These are phyloP conservation scores for Claviceps maximensis DNA, from an alignment of 2,329 filamentous ascomycete genomes.

Conservation along the genomic window DNA sequence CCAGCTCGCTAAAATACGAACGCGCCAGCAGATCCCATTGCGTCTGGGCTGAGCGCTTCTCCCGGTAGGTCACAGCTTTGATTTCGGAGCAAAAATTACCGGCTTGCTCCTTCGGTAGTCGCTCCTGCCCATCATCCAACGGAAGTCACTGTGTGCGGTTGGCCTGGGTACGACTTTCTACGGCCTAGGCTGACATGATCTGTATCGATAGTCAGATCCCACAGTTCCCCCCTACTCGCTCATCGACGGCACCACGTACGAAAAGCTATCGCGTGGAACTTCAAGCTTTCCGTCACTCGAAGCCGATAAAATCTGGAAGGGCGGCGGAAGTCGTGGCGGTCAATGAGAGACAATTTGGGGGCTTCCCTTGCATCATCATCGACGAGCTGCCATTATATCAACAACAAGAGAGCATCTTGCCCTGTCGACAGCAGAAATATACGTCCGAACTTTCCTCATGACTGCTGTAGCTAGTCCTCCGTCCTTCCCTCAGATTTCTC, in stretches of 20 bases:
- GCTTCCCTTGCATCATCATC: not conserved
- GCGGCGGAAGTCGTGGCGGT: conserved; percentile 11
- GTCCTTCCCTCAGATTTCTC: conserved; percentile 49
- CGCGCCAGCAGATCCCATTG: conserved; percentile 6
- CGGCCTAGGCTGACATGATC: conserved; percentile 2
- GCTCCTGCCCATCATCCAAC: not conserved
- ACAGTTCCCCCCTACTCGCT: not conserved
- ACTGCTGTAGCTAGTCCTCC: conserved; percentile 55
- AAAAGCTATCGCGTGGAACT: not conserved
- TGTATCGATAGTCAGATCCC: not conserved
- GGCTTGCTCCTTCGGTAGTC: not conserved
- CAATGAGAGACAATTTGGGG: conserved; percentile 8
- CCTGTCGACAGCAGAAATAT: conserved; percentile 11
- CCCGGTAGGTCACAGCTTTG: conserved; percentile 3
- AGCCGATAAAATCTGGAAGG: conserved; percentile 3
- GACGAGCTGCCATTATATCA: conserved; percentile 1
- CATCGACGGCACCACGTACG: not conserved
- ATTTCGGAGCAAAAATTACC: not conserved
- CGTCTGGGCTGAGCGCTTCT: not conserved
- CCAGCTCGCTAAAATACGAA: conserved; percentile 2
- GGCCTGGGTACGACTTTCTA: not conserved
- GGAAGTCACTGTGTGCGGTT: not conserved
- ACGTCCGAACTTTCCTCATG: conserved; percentile 34
- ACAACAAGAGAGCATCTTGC: conserved; percentile 5
- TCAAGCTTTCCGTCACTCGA: not conserved